Base-by-base conservation (phyloP, 106 monocot species). In the Acanthochlamys bracteata region DNA sequence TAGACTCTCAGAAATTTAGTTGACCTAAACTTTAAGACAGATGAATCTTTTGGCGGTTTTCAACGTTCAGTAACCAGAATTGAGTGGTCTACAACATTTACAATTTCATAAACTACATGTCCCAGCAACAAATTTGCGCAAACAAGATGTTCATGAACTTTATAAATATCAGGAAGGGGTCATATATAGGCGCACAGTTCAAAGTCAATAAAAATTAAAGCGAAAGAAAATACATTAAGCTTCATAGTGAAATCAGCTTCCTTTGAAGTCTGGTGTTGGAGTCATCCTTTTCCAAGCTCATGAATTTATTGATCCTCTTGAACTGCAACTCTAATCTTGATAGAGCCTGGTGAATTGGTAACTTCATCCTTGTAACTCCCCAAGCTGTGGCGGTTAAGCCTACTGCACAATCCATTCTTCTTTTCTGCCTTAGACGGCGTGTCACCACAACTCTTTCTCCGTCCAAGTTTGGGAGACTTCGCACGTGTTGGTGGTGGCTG, bases 401-500 rank as follows among this genome's bases (percentile, higher is more conserved):
- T 27, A 42, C 42, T 22, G 11, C 42, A 55, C 7, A 53, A 11
- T 57, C 57, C 56, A 16, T 9, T 17, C 8, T 58, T 68, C 12
- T 57, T 58, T 23, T 56, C 63, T 19, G 22, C 42, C 20, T 24
- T 21, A 8, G 57, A 58, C 24, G 43, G 56, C 42, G 66, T 78
- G 41, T 74, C 74, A 21, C 66, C 51, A n/a, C 64, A 72, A 67
- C 81, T 81, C 81, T 74, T 75, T 46, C 81, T 74, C 43, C 81
- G 71, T 7, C 75, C 69, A 39, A 86, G 66, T 62, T 75, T 86
- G 4, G 85, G 81, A 21, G 82, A 86, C 63, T 82, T 86, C 25
- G 85, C 75, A 33, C 86, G 78, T 43, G 86, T 86, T 60, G 81
- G 69, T 4, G 81, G 82, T 39, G 78, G 61, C 86, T 85, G 54